Base-by-base conservation (phyloP, 257 asterid species). In the Solanum peruvianum region DNA sequence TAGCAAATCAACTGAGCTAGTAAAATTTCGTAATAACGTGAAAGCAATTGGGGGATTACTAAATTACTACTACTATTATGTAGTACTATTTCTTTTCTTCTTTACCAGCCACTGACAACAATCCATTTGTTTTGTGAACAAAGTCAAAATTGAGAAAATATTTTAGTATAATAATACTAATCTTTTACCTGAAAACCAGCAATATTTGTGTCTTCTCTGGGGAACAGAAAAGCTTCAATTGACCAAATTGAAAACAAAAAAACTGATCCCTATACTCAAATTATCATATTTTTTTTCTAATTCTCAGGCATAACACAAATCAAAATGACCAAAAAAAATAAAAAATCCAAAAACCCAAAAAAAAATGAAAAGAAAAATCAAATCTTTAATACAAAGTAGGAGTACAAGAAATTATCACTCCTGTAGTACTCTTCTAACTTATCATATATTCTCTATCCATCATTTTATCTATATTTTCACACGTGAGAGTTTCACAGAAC, bases 401-500 rank as follows among this genome's bases (percentile, higher is more conserved):
- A 91, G 92, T 89, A 94, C 94, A 86, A 89, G 87, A 92, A 89
- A 92, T 90, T 90, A 92, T 88, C 89, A 91, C 88, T 87, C 87
- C 82, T 88, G 89, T 88, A 83, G 90, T 42, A 47, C 81, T 45
- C 78, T 91, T 92, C 91, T 88, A 90, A 87, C 87, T 89, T 91
- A 89, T 92, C 92, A 90, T 87, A 90, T 80, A 82, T 85, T 89
- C 88, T 89, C 87, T 85, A 85, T 91, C 89, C 92, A 91, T 90
- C 92, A 88, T 89, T 88, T 87, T 91, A 93, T 90, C 90, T 85
- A 92, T 33, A 31, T 31, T 16, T 89, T 92, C 95, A 91, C 98
- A 95, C 98, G 98, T 94, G 97, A 91, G 95, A 91, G 88, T 84
- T 88, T 31, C 86, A 49, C 86, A 85, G 41, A 71, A 73, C 84